Evolutionary conservation across 192 early-diverging fungal species (phyloP), one percentile per base, ranked within the genome.

Genomic region (Phlyctochytrium planicorne): DNA sequence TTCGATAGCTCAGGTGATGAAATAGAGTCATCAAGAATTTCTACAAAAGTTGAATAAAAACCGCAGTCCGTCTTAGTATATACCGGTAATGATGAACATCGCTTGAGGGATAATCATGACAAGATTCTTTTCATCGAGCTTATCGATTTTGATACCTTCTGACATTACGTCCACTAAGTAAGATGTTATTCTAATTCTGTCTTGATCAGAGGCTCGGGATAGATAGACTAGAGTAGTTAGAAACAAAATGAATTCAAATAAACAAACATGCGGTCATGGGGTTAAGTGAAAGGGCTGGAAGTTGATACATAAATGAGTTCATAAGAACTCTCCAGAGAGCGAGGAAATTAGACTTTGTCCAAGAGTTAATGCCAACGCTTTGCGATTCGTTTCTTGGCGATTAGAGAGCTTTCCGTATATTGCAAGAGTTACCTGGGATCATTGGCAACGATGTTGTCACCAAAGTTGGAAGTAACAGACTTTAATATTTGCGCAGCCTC

Each of bases 251-350:
- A n/a, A n/a, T n/a, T n/a, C n/a, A n/a, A 47, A 47, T 47, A 20
- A 12, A 29, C 25, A 25, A 20, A 57, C 55, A 57, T 14, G 55
- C 25, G 10, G 55, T 29, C 6, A 29, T 27, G 14, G 55, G 55
- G 27, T 29, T 57, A 4, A 6, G 10, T 6, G 55, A 57, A 6
- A 57, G 27, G 4, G 20, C 27, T 12, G 55, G 55, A 57, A 57
- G 55, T 10, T 57, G 27, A 25, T 29, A 57, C 55, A 57, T 14
- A 29, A 57, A 57, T 27, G 55, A 14, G 27, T 57, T 57, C 27
- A 57, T 57, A 29, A 57, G 16, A 27, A 25, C 20, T 27, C 27
- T 57, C 55, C 55, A 57, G 10, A 57, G 27, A 57, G 25, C 55
- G 25, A 25, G 27, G 20, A 57, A 57, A 6, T 50, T 50, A 10